Conservation (phyloP, 2,329 filamentous ascomycete genomes). For the Myriosclerotinia curreyana region DNA sequence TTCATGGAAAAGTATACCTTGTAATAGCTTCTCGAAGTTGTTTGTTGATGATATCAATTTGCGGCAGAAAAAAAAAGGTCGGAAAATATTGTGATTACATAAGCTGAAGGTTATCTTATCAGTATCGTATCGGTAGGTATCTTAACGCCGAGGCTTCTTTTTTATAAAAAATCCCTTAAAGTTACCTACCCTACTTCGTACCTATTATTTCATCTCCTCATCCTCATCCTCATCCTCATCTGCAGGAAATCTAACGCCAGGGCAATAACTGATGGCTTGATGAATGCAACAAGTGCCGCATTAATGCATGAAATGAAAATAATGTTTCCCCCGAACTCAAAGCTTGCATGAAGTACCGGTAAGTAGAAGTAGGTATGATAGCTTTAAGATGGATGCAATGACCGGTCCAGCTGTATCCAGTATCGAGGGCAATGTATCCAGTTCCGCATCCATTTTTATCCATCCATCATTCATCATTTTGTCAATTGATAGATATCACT, state of each 20-base stretch:
- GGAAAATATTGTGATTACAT: conserved; percentile 19
- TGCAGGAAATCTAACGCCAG: neutral
- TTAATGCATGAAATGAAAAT: neutral
- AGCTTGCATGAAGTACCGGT: too few relatives aligned
- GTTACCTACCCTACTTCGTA: too few relatives aligned
- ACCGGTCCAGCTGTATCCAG: conserved; percentile 79
- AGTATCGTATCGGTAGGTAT: neutral
- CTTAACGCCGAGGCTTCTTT: conserved; percentile 1
- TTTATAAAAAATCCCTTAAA: too few relatives aligned
- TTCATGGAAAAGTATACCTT: neutral
- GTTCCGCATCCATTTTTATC: conserved; percentile 55
- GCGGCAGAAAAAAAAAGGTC: conserved; percentile 19
- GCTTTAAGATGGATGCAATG: too few relatives aligned
- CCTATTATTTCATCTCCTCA: too few relatives aligned
- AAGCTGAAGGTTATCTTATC: conserved; percentile 12
- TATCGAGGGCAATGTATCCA: conserved; percentile 93
- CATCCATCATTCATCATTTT: neutral
- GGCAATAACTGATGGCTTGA: neutral
- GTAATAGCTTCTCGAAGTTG: neutral
- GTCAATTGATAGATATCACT: neutral
- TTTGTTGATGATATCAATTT: conserved; percentile 12
- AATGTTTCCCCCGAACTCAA: too few relatives aligned
- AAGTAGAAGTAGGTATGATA: too few relatives aligned
- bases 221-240: too few relatives aligned
- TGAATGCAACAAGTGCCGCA: neutral